Evolutionary conservation across 2,329 filamentous ascomycete species (phyloP), one percentile per base, ranked within the genome.

Genomic region (Fusarium graminum): DNA sequence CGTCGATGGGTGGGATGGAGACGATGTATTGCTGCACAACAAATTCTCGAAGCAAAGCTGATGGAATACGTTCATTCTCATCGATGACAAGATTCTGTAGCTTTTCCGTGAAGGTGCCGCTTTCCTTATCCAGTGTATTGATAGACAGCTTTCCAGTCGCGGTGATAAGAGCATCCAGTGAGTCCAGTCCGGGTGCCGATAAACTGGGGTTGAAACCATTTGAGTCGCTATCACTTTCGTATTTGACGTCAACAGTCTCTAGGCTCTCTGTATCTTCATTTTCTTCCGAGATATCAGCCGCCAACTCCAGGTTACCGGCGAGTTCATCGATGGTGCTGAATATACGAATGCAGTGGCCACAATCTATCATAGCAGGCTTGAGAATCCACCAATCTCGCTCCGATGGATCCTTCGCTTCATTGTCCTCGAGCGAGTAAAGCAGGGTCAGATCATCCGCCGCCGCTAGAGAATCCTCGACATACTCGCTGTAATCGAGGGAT

Each of bases 311-410:
- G 11, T 77, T 71, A 25, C 72, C 66, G 2, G 76, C 76, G 0
- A 80, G 66, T 38, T 80, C 78, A 0, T 78, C 74, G 12, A 75
- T 59, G 0, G 77, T 80, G 28, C 77, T 80, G 54, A 80, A 80
- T 10, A 80, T 71, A 0, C 77, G 72, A n/a, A 80, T 80, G 0
- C 78, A 78, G 10, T 76, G 74, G 2, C 77, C 78, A n/a, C 77
- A 79, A 22, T 80, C 78, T 11, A 79, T 74, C 59, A 80, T 66
- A 0, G 78, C 77, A 3, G 78, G 77, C 47, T 80, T 80, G 5
- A 80, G 52, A 25, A 80, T 80, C 78, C 78, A 80, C 77, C 78
- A 80, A 30, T 79, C 74, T 2, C 78, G 67, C 3, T 79, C 70
- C 0, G 49, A 47, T 0, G 73, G 32, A 2, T 65, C 60, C 43